Conservation (phyloP, 306 rosid genomes). For the Quercus alba region DNA sequence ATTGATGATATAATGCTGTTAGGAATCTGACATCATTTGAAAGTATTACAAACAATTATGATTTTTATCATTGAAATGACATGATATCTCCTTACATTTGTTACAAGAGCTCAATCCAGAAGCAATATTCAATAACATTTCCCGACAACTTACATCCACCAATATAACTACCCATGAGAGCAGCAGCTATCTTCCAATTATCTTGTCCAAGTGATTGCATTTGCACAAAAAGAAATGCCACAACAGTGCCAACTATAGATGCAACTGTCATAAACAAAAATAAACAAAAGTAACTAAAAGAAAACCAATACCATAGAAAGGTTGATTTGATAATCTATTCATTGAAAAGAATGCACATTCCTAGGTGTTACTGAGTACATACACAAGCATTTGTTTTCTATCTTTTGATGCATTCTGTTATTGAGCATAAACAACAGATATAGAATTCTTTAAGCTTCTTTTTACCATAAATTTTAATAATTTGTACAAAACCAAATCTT, state of each 20-base stretch:
- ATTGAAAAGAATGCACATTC: background rate
- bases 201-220: conserved; percentile 58
- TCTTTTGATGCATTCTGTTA: background rate
- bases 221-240: conserved; percentile 47
- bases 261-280: conserved; percentile 33
- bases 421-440: background rate
- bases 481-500: background rate
- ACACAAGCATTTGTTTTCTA: background rate
- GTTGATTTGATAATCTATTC: background rate
- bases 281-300: conserved; percentile 1
- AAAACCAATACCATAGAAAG: background rate
- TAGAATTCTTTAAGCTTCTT: background rate
- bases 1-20: background rate
- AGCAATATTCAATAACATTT: background rate
- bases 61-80: background rate
- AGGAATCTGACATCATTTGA: background rate
- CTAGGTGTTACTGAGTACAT: background rate
- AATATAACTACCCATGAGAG: conserved; percentile 53
- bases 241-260: conserved; percentile 37
- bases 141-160: conserved; percentile 49
- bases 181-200: conserved; percentile 56
- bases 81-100: background rate
- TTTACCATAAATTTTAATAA: background rate
- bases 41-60: background rate
- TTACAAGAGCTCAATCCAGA: background rate